phyloP scores from a whole-genome alignment of 331 rosid genomes.

The Rosa hybrid region DNA sequence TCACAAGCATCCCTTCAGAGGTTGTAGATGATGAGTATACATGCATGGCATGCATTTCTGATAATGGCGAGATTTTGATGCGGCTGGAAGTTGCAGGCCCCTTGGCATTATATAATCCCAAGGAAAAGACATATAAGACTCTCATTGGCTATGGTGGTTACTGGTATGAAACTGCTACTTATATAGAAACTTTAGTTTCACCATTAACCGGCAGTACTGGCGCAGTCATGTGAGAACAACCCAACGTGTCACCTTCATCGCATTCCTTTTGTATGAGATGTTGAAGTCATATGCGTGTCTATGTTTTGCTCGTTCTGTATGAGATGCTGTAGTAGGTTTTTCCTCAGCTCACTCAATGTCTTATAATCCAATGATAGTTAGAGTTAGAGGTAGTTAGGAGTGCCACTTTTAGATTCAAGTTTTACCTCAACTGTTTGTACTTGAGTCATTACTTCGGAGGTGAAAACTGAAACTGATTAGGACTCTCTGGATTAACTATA shows the following conservation, averaged over 20 bases:
- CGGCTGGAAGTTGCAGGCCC: background rate
- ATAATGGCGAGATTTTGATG: background rate
- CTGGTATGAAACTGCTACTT: background rate
- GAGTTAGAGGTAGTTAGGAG: background rate
- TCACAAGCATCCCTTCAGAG: background rate
- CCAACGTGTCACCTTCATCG: background rate
- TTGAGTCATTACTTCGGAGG: background rate
- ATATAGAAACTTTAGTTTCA: background rate
- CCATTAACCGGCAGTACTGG: background rate
- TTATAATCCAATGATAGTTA: background rate
- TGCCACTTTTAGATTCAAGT: background rate
- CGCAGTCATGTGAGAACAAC: background rate
- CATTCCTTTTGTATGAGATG: background rate
- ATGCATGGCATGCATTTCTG: background rate
- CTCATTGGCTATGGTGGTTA: background rate
- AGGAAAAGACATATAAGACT: background rate
- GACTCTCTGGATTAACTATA: no score
- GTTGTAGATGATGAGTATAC: background rate
- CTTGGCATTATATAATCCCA: background rate
- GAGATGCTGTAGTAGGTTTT: background rate
- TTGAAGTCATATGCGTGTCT: background rate
- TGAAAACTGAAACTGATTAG: background rate
- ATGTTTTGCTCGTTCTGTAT: background rate
- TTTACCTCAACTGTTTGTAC: background rate
- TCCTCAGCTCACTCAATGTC: no score